phyloP scores from a whole-genome alignment of 1,284 basidiomycete genomes.

The Irpex sp. region DNA sequence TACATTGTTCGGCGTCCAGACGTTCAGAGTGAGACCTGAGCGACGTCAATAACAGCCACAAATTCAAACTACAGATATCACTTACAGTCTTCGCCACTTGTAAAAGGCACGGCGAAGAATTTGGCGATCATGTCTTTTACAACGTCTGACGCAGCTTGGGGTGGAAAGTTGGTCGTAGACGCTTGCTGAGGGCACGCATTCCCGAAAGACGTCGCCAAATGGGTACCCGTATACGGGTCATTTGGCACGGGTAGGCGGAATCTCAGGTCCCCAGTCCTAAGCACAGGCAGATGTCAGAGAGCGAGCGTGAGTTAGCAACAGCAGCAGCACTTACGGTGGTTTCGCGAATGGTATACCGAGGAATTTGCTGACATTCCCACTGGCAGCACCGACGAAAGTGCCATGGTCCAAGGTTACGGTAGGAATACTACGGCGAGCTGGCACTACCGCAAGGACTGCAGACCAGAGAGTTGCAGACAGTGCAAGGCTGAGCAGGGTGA shows the following conservation, averaged over 20 bases:
- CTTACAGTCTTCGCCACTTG: conserved; percentile 20
- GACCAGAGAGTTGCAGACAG: background rate
- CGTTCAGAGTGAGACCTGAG: conserved; percentile 55
- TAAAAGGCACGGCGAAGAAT: background rate
- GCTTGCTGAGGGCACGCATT: conserved; percentile 48
- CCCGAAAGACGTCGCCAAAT: conserved; percentile 41
- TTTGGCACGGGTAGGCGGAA: conserved; percentile 44
- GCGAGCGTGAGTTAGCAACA: no score
- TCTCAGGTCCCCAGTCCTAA: conserved; percentile 24
- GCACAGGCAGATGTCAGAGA: background rate
- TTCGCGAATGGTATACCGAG: conserved; percentile 26
- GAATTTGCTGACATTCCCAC: conserved; percentile 19
- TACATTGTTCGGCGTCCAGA: conserved; percentile 42
- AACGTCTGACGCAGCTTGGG: conserved; percentile 5
- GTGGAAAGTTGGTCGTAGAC: conserved; percentile 22
- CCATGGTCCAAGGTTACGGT: conserved; percentile 21
- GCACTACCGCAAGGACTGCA: background rate
- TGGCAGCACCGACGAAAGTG: conserved; percentile 18
- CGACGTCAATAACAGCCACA: background rate
- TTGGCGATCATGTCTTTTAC: background rate
- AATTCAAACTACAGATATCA: background rate
- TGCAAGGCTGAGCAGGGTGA: background rate
- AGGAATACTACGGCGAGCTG: conserved; percentile 6
- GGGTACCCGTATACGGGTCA: conserved; percentile 35
- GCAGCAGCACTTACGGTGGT: conserved; percentile 20